Evolutionary conservation across 106 monocot species (phyloP).

Genomic region (Hemerocallis citrina): DNA sequence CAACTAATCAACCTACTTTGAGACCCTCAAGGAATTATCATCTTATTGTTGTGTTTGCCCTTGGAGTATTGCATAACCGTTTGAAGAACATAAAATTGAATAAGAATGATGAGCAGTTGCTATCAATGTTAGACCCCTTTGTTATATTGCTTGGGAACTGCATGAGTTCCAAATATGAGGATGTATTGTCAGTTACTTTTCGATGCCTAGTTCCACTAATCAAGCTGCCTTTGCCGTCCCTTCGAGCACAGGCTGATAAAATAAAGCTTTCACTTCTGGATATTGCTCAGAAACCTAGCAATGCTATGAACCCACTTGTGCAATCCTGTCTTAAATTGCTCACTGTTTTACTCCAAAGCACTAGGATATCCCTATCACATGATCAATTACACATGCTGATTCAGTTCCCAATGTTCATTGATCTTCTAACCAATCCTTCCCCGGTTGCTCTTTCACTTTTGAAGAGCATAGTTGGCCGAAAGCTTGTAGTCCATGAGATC

Average conservation of each 20-base stretch:
- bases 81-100: conserved; percentile 72
- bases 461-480: conserved; percentile 69
- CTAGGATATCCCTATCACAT: conserved; percentile 62
- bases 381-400: conserved; percentile 64
- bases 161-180: conserved; percentile 69
- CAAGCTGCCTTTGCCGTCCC: conserved; percentile 68
- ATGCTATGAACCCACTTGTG: conserved; percentile 31
- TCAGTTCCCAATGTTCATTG: conserved; percentile 77
- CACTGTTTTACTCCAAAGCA: conserved; percentile 46
- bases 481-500: conserved; percentile 68
- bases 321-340: conserved; percentile 78
- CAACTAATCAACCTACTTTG: conserved; percentile 1
- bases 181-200: conserved; percentile 58
- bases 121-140: conserved; percentile 88
- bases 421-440: conserved; percentile 75
- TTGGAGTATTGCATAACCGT: conserved; percentile 60
- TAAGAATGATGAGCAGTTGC: conserved; percentile 41
- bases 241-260: conserved; percentile 45
- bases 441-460: conserved; percentile 80
- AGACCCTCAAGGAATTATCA: conserved; percentile 27
- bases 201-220: conserved; percentile 60
- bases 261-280: conserved; percentile 70
- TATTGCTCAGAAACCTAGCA: conserved; percentile 62
- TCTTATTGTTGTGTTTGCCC: conserved; percentile 68
- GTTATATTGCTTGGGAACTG: conserved; percentile 49